phyloP scores from a whole-genome alignment of 306 rosid genomes.

The Begonia masoniana region DNA sequence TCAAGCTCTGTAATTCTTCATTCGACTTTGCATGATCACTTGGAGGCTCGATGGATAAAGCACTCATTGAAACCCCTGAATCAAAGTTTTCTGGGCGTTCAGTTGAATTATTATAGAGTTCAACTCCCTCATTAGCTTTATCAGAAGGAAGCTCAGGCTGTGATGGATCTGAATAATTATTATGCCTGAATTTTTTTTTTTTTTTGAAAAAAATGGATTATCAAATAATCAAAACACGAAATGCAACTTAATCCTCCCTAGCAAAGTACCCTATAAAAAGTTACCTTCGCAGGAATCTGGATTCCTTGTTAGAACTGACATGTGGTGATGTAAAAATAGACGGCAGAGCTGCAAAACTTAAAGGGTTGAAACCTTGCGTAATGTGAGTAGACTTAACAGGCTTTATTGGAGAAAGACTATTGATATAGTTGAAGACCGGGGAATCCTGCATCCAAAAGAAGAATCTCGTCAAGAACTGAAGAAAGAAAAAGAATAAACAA shows the following conservation, averaged over 20 bases:
- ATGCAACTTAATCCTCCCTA: no score
- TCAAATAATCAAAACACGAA: neutral
- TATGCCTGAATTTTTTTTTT: no score
- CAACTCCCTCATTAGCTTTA: slow-evolving; percentile 36
- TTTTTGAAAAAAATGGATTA: neutral
- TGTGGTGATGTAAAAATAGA: slow-evolving; percentile 82
- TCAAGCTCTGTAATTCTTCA: slow-evolving; percentile 37
- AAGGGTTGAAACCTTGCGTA: slow-evolving; percentile 58
- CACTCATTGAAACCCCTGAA: slow-evolving; percentile 13
- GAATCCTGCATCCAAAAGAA: slow-evolving; percentile 56
- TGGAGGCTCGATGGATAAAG: slow-evolving; percentile 23
- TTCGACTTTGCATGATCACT: slow-evolving; percentile 21
- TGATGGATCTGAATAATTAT: slow-evolving; percentile 33
- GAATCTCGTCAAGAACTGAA: neutral
- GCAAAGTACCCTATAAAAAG: neutral
- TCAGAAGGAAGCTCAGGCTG: slow-evolving; percentile 30
- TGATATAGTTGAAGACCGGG: slow-evolving; percentile 69
- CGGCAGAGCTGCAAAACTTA: slow-evolving; percentile 58
- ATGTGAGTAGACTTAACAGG: slow-evolving; percentile 55
- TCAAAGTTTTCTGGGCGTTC: slow-evolving; percentile 25
- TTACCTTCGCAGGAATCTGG: slow-evolving; percentile 68
- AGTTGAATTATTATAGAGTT: slow-evolving; percentile 16
- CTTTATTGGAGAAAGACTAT: slow-evolving; percentile 73
- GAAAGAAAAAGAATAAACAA: no score
- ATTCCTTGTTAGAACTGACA: slow-evolving; percentile 54